phyloP scores from a whole-genome alignment of 768 basidiomycete species.

The Imleria badia region DNA sequence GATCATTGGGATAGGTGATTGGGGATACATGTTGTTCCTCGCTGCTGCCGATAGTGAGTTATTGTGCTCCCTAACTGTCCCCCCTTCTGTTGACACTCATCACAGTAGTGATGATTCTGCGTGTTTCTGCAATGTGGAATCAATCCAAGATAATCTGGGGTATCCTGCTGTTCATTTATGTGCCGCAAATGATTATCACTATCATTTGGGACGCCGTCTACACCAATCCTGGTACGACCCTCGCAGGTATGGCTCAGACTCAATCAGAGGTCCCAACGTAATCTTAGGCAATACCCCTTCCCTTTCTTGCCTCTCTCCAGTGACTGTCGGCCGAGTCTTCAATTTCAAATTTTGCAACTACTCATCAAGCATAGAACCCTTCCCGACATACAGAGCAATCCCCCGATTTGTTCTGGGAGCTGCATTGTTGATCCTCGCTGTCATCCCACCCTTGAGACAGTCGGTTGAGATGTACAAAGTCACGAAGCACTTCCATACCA shows the following conservation, averaged over 20 bases:
- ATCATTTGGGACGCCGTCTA: conserved; percentile 1
- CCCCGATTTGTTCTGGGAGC: conserved; percentile 3
- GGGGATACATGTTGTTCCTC: too few relatives aligned
- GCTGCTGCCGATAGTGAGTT: conserved; percentile 18
- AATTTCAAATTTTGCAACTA: background rate
- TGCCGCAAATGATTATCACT: background rate
- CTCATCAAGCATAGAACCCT: background rate
- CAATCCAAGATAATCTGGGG: conserved; percentile 3
- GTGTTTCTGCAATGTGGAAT: conserved; percentile 15
- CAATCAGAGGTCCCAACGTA: background rate
- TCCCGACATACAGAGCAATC: conserved; percentile 3
- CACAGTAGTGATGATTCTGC: conserved; percentile 21
- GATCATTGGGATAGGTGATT: background rate
- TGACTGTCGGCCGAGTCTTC: background rate
- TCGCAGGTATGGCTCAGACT: conserved; percentile 1
- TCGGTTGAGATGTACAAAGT: conserved; percentile 1
- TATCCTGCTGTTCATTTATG: conserved; percentile 4
- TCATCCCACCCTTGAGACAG: background rate
- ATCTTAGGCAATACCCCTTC: background rate
- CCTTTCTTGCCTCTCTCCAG: conserved; percentile 3
- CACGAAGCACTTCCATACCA: conserved; percentile 7
- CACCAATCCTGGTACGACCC: background rate
- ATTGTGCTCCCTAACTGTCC: fast-evolving
- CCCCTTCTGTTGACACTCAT: background rate
- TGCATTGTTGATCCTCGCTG: conserved; percentile 3